Percentiles rank a stretch among this genome's conserved stretches.
phyloP scores from a whole-genome alignment of 179 eudicot species.

The Beta lomatogona region DNA sequence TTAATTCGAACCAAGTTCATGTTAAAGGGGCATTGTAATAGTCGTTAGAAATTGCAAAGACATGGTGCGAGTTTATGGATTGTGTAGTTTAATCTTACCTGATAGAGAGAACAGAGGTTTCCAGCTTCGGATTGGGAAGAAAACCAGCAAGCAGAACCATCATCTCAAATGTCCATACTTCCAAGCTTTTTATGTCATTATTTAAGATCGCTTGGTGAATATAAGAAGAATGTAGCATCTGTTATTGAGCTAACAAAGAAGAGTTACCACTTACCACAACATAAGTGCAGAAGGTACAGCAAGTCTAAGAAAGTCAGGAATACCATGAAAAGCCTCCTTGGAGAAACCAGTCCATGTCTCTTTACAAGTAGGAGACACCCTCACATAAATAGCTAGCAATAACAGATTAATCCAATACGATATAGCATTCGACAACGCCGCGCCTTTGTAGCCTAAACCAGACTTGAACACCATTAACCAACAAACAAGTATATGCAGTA shows the following conservation, averaged over 20 bases:
- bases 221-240: not conserved
- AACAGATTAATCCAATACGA: conserved; percentile 74
- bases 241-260: not conserved
- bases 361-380: conserved; percentile 60
- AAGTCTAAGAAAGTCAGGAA: conserved; percentile 49
- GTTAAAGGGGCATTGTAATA: not conserved
- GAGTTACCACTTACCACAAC: conserved; percentile 56
- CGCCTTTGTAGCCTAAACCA: conserved; percentile 69
- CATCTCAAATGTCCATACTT: conserved; percentile 84
- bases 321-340: conserved; percentile 47
- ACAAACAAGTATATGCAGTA: conserved; percentile 57
- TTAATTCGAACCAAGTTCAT: not conserved
- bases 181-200: conserved; percentile 28
- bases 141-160: conserved; percentile 79
- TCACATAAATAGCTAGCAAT: conserved; percentile 57
- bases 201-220: not conserved
- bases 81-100: conserved; percentile 31
- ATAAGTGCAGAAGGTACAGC: conserved; percentile 80
- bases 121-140: conserved; percentile 76
- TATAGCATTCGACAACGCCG: conserved; percentile 61
- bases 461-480: conserved; percentile 68
- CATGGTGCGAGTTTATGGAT: not conserved
- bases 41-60: not conserved
- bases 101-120: conserved; percentile 89
- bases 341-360: conserved; percentile 81